phyloP scores from a whole-genome alignment of 495 filamentous ascomycete species.

The Jackrogersella multiformis region DNA sequence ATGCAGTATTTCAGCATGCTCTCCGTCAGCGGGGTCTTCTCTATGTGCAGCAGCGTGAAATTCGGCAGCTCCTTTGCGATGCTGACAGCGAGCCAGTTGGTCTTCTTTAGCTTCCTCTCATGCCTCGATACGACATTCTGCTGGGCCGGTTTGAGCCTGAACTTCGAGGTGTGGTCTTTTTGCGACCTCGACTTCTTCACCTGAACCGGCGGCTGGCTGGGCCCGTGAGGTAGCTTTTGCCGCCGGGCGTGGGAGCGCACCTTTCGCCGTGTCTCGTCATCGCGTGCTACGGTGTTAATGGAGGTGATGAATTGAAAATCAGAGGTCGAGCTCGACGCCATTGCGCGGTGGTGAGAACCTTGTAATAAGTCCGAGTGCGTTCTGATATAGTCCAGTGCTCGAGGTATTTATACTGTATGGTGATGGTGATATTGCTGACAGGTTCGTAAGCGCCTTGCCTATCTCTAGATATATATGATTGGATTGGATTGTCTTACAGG shows the following conservation, averaged over 20 bases:
- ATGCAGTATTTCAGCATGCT: slow-evolving; percentile 46
- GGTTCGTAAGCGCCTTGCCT: slow-evolving; percentile 13
- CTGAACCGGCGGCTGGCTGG: slow-evolving; percentile 29
- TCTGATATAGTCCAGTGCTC: neutral
- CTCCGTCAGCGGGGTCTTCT: slow-evolving; percentile 45
- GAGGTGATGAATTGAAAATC: slow-evolving; percentile 48
- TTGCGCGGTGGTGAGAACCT: slow-evolving; percentile 3
- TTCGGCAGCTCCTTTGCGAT: slow-evolving; percentile 44
- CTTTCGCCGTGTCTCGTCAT: slow-evolving; percentile 47
- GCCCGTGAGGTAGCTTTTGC: slow-evolving; percentile 43
- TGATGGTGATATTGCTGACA: slow-evolving; percentile 14
- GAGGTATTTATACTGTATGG: slow-evolving; percentile 3
- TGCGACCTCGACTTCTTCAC: slow-evolving; percentile 39
- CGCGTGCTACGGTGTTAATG: slow-evolving; percentile 46
- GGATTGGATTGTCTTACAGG: slow-evolving; percentile 8
- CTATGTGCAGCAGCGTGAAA: slow-evolving; percentile 43
- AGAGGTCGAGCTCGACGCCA: slow-evolving; percentile 21
- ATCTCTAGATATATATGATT: slow-evolving; percentile 5
- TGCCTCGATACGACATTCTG: slow-evolving; percentile 2
- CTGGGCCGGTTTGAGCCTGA: slow-evolving; percentile 43
- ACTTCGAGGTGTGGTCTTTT: slow-evolving; percentile 46
- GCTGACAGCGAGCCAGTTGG: slow-evolving; percentile 42
- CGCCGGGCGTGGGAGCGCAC: slow-evolving; percentile 45
- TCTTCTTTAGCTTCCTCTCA: slow-evolving; percentile 35
- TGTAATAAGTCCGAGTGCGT: neutral